phyloP scores from a whole-genome alignment of 345 rosid genomes.

The Sisymbrium irio region DNA sequence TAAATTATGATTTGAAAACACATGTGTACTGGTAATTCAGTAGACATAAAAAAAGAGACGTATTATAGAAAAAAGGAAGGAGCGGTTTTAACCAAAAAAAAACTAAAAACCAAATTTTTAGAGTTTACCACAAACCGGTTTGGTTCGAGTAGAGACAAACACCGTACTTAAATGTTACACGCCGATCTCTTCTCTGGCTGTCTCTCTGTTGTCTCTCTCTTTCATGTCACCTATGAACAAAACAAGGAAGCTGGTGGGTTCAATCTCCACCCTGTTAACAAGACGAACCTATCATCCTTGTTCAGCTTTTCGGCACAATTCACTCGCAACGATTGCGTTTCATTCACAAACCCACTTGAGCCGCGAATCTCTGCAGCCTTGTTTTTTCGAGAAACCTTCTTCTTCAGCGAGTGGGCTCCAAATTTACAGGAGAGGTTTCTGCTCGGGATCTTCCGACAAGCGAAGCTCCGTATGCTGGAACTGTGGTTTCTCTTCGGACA shows the following conservation, averaged over 20 bases:
- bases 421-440: conserved; percentile 36
- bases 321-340: conserved; percentile 1
- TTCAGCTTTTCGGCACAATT: conserved; percentile 15
- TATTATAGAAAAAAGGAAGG: no score
- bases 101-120: no score
- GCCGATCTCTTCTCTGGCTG: no score
- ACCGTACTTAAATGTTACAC: background rate
- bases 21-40: no score
- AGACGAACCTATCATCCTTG: conserved; percentile 21
- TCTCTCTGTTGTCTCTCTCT: no score
- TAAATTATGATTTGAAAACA: no score
- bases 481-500: conserved; percentile 44
- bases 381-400: background rate
- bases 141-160: background rate
- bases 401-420: conserved; percentile 1
- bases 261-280: conserved; percentile 33
- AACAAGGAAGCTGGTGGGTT: conserved; percentile 40
- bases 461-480: conserved; percentile 60
- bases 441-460: conserved; percentile 35
- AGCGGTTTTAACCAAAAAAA: no score
- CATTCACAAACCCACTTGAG: conserved; percentile 11
- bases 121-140: background rate
- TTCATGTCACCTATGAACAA: conserved; percentile 36
- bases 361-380: conserved; percentile 25
- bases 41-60: no score